Evolutionary conservation across 768 basidiomycete genomes (phyloP).

Genomic region (Kwoniella sp.): DNA sequence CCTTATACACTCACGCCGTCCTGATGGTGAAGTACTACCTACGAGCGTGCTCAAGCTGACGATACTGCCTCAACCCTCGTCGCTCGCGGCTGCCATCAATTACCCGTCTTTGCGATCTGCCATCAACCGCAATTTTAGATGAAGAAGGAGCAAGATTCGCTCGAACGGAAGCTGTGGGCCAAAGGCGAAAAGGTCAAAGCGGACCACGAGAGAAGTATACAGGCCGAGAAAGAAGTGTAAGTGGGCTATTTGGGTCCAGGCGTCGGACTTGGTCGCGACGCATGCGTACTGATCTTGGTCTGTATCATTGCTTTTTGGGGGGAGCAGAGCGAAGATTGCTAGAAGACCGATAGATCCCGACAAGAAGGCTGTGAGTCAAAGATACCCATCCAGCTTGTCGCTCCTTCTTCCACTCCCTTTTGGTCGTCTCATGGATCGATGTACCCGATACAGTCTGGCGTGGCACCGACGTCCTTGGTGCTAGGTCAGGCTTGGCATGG

Average conservation of each 20-base stretch:
- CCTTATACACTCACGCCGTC: background rate
- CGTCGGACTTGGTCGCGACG: background rate
- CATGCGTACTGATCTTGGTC: background rate
- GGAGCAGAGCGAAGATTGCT: constrained; percentile 34
- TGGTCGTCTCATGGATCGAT: background rate
- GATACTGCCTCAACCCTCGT: too few relatives aligned
- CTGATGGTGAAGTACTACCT: too few relatives aligned
- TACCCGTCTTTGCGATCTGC: background rate
- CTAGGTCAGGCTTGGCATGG: too few relatives aligned
- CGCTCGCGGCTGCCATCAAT: background rate
- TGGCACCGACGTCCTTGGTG: too few relatives aligned
- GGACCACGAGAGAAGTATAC: constrained; percentile 38
- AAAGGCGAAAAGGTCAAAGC: constrained; percentile 46
- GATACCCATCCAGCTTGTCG: too few relatives aligned
- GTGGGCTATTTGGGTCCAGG: constrained; percentile 6
- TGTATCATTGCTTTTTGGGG: background rate
- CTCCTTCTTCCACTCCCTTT: too few relatives aligned
- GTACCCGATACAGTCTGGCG: too few relatives aligned
- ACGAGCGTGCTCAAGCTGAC: too few relatives aligned
- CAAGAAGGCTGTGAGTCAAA: constrained; percentile 39
- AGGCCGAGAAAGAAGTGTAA: constrained; percentile 47
- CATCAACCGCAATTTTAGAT: constrained; percentile 30
- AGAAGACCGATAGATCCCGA: constrained; percentile 31
- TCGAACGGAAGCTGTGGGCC: constrained; percentile 47
- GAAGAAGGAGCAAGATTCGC: constrained; percentile 48